A percentile compares a stretch with the other conserved stretches of the same genome.
Evolutionary conservation across 805 yeast genomes (phyloP).

Genomic region (Candida stauntonica): DNA sequence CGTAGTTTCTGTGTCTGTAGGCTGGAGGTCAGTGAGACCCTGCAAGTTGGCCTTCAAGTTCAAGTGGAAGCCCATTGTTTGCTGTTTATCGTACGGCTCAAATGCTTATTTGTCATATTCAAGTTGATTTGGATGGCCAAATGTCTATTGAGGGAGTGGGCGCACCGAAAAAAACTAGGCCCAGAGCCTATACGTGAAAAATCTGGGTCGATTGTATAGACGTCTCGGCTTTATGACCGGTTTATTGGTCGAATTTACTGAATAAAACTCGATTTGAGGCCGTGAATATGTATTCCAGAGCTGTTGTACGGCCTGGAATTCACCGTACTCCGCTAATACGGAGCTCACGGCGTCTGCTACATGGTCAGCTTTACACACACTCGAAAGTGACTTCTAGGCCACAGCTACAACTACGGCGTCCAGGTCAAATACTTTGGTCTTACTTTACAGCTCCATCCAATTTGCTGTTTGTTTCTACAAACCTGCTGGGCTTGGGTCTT

Average conservation of each 20-base stretch:
- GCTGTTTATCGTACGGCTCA: background rate
- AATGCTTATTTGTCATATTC: no score
- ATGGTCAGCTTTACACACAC: slow-evolving; percentile 1
- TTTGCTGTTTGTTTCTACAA: slow-evolving; percentile 34
- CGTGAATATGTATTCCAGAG: background rate
- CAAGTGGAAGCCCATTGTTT: slow-evolving; percentile 24
- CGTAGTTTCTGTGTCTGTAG: slow-evolving; percentile 51
- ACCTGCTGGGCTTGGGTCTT: slow-evolving; percentile 32
- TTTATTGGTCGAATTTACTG: no score
- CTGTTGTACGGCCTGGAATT: background rate
- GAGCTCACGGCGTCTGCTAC: background rate
- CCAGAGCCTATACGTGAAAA: background rate
- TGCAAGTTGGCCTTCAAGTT: slow-evolving; percentile 33
- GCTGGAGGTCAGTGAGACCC: slow-evolving; percentile 40
- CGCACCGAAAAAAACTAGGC: background rate
- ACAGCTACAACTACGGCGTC: slow-evolving; percentile 4
- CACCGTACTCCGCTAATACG: background rate
- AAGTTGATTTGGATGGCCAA: background rate
- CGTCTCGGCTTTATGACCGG: no score
- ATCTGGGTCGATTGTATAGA: no score
- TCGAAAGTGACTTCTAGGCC: background rate
- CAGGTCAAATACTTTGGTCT: slow-evolving; percentile 28
- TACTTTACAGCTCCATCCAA: slow-evolving; percentile 38
- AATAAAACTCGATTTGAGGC: background rate
- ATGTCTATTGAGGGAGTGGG: no score